Percentiles rank a stretch among this genome's conserved stretches.
These are phyloP conservation scores for Paxillus rubicundulus DNA, from an alignment of 768 basidiomycete genomes.

Conservation along the genomic window DNA sequence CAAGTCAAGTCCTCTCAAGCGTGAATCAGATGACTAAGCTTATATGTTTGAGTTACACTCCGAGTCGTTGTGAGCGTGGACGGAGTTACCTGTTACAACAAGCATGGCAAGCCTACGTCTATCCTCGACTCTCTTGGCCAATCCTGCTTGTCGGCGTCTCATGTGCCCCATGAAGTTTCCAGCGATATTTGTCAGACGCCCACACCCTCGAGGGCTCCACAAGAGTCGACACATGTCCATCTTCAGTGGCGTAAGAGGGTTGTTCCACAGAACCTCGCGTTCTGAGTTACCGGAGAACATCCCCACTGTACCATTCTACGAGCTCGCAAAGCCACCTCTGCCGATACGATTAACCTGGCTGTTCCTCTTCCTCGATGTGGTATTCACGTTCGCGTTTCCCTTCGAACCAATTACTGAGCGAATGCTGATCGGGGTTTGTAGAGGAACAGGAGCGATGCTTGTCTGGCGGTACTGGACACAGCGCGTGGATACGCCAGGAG, in stretches of 20 bases:
- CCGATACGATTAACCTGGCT: conserved; percentile 26
- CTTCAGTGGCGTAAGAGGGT: background rate
- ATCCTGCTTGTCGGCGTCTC: background rate
- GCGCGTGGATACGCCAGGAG: conserved; percentile 6
- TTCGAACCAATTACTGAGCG: background rate
- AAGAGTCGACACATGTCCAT: conserved; percentile 17
- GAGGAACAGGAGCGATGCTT: conserved; percentile 25
- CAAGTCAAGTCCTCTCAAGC: background rate
- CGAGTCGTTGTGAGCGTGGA: background rate
- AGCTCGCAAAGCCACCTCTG: conserved; percentile 15
- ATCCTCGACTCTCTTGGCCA: conserved; percentile 8
- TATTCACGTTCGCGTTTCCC: conserved; percentile 27
- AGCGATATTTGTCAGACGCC: background rate
- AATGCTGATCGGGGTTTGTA: conserved; percentile 1
- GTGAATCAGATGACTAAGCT: background rate
- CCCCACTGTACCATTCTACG: conserved; percentile 24
- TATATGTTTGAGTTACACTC: too few species aligned
- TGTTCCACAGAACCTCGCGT: conserved; percentile 13
- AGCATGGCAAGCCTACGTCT: conserved; percentile 13
- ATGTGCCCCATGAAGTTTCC: background rate
- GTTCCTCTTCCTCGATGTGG: conserved; percentile 27
- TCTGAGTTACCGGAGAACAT: conserved; percentile 17
- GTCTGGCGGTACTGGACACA: conserved; percentile 30
- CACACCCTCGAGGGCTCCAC: background rate
- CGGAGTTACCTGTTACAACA: background rate